A percentile compares a stretch with the other conserved stretches of the same genome.
These are phyloP conservation scores for Neofusicoccum sp. DNA, from an alignment of 2,329 filamentous ascomycete species.

Conservation along the genomic window DNA sequence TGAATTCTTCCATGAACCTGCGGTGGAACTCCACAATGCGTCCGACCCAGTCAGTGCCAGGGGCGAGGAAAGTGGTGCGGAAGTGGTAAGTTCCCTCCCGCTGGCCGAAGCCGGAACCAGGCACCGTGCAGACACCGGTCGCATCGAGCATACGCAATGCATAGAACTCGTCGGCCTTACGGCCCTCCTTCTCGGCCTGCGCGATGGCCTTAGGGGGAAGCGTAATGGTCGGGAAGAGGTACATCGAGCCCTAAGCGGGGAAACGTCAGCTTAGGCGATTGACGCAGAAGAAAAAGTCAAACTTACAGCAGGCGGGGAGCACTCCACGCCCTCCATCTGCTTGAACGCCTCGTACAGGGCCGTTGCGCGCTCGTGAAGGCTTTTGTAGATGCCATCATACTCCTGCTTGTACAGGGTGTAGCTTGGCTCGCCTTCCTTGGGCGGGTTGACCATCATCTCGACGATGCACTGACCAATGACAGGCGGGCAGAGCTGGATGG, in stretches of 20 bases:
- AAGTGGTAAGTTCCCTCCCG: slow-evolving; percentile 90
- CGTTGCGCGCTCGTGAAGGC: slow-evolving; percentile 75
- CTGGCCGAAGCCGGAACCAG: slow-evolving; percentile 92
- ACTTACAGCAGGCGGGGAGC: slow-evolving; percentile 72
- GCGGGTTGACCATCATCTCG: slow-evolving; percentile 97
- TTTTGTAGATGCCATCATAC: slow-evolving; percentile 79
- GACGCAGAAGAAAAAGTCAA: background rate
- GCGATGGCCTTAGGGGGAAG: slow-evolving; percentile 75
- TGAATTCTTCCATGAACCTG: slow-evolving; percentile 85
- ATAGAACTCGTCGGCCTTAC: slow-evolving; percentile 89
- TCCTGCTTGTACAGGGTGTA: slow-evolving; percentile 82
- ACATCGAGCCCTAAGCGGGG: slow-evolving; percentile 79
- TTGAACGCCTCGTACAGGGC: slow-evolving; percentile 89
- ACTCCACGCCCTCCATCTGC: slow-evolving; percentile 94
- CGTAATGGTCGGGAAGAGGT: slow-evolving; percentile 93
- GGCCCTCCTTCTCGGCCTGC: slow-evolving; percentile 72
- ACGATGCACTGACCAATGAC: slow-evolving; percentile 96
- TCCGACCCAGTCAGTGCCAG: slow-evolving; percentile 92
- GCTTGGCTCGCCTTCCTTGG: slow-evolving; percentile 78
- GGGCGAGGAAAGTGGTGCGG: slow-evolving; percentile 93
- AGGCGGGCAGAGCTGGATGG: slow-evolving; percentile 93
- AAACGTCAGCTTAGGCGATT: background rate
- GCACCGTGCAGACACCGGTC: slow-evolving; percentile 92
- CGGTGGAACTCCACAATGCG: slow-evolving; percentile 87
- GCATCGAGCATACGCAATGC: slow-evolving; percentile 86